Percentiles rank a stretch among this genome's conserved stretches.
Conservation (phyloP, 768 basidiomycete genomes). For the Boletus pseudo-olivaceus region DNA sequence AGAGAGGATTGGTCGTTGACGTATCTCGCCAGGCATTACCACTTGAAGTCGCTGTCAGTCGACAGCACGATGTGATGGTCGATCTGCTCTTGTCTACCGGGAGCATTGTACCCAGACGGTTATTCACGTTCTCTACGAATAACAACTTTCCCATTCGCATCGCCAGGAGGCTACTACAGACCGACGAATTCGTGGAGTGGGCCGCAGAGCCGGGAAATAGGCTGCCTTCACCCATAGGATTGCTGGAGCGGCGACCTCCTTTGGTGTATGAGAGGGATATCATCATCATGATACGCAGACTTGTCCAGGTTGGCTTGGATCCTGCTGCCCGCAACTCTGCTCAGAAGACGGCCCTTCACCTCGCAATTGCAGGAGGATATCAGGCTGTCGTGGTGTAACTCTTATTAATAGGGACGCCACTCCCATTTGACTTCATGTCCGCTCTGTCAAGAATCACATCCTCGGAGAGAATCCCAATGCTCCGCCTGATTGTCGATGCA, state of each 20-base stretch:
- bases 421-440: background rate
- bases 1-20: constrained; percentile 2
- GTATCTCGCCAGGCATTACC: background rate
- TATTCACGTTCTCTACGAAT: background rate
- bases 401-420: background rate
- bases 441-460: background rate
- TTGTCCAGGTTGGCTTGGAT: constrained; percentile 2
- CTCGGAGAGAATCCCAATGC: background rate
- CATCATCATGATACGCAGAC: constrained; percentile 5
- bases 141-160: constrained; percentile 2
- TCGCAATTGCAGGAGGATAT: constrained; percentile 3
- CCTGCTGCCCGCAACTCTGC: background rate
- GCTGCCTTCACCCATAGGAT: background rate
- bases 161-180: constrained; percentile 2
- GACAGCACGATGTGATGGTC: background rate
- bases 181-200: constrained; percentile 8
- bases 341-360: background rate
- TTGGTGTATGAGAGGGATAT: constrained; percentile 5
- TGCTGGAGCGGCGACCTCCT: constrained; percentile 1
- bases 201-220: background rate
- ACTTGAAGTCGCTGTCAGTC: constrained; percentile 7
- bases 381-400: background rate
- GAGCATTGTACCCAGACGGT: background rate
- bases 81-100: background rate
- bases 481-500: background rate